These are phyloP conservation scores for Podospora fimiseda DNA, from an alignment of 495 filamentous ascomycete genomes.

Conservation along the genomic window DNA sequence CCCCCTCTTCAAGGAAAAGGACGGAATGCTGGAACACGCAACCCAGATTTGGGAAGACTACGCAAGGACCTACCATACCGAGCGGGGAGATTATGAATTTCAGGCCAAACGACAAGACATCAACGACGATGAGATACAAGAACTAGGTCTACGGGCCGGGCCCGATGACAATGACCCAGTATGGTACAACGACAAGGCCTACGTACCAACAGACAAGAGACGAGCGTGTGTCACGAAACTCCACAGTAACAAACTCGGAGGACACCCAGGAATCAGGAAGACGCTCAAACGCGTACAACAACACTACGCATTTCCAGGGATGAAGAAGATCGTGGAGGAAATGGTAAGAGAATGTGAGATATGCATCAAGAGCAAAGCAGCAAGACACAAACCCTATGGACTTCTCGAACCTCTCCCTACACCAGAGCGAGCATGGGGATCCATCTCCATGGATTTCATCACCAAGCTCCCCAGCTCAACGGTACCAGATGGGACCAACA, in stretches of 20 bases:
- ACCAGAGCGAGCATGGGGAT: not conserved
- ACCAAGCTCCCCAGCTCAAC: not conserved
- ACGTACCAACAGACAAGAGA: not conserved
- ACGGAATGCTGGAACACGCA: not conserved
- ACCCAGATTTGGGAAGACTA: not conserved
- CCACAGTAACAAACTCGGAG: not conserved
- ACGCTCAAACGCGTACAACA: not conserved
- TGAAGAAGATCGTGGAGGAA: not conserved
- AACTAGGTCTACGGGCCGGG: not conserved
- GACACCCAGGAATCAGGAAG: not conserved
- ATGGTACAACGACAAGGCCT: not conserved
- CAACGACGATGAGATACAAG: not conserved
- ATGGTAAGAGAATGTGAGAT: not conserved
- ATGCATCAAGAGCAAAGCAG: not conserved
- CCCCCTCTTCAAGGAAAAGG: not conserved
- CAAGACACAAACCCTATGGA: not conserved
- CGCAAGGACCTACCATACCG: not conserved
- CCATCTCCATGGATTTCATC: not conserved
- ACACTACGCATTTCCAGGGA: not conserved
- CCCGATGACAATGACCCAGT: not conserved
- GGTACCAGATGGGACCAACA: not conserved
- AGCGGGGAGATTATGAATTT: not conserved
- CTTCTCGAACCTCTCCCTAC: not conserved
- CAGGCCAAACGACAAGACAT: not conserved
- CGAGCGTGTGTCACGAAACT: not conserved